Evolutionary conservation across 345 rosid species (phyloP).

Genomic region (Sonneratia caseolaris): DNA sequence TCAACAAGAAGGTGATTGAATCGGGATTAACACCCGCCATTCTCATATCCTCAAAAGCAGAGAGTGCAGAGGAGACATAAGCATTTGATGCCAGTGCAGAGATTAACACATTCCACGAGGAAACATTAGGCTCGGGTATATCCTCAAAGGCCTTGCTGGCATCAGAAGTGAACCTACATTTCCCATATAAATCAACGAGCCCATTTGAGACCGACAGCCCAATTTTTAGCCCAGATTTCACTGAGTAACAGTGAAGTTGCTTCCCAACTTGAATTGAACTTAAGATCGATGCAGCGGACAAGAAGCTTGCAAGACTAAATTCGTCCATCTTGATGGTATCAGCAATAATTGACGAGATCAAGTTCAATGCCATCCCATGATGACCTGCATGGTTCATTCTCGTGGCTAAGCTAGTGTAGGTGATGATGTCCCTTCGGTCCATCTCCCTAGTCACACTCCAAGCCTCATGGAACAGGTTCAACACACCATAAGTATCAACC

Average conservation of each 20-base stretch:
- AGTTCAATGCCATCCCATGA: slow-evolving; percentile 31
- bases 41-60: slow-evolving; percentile 62
- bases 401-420: slow-evolving; percentile 58
- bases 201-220: slow-evolving; percentile 40
- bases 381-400: slow-evolving; percentile 47
- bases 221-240: slow-evolving; percentile 40
- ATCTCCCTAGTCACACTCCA: slow-evolving; percentile 34
- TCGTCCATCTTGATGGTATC: slow-evolving; percentile 42
- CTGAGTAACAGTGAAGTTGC: slow-evolving; percentile 55
- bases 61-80: slow-evolving; percentile 39
- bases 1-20: slow-evolving; percentile 33
- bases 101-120: slow-evolving; percentile 65
- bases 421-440: slow-evolving; percentile 38
- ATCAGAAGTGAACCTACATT: slow-evolving; percentile 31
- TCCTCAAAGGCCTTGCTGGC: slow-evolving; percentile 39
- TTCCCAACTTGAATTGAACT: slow-evolving; percentile 36
- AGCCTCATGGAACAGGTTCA: slow-evolving; percentile 31
- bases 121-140: slow-evolving; percentile 36
- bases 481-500: slow-evolving; percentile 48
- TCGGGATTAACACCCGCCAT: slow-evolving; percentile 47
- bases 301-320: slow-evolving; percentile 47
- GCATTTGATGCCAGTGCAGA: slow-evolving; percentile 47
- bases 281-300: slow-evolving; percentile 50
- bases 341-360: slow-evolving; percentile 29
- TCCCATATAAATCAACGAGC: slow-evolving; percentile 48